Base-by-base conservation (phyloP, 2,329 filamentous ascomycete species). In the Leptographium flavum region DNA sequence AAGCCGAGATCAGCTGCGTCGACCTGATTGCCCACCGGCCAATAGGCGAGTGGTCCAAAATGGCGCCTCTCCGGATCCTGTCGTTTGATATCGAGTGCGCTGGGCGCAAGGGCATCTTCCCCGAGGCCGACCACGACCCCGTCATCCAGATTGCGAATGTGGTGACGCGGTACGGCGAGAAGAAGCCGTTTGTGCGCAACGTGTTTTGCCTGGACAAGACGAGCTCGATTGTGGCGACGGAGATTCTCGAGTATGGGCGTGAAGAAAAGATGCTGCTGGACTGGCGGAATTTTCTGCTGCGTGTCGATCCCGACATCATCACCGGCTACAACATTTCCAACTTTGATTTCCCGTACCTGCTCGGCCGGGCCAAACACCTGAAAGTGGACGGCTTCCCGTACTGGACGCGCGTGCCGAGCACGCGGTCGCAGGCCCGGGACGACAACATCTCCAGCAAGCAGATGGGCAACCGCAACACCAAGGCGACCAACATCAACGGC, bases 1-100 rank as follows among this genome's bases (percentile, higher is more conserved):
- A 98, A 64, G 92, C 90, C 13, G 74, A 81, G 53, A 76, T 94
- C 46, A 80, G 83, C 59, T 94, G 93, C 57, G 68, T 70, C 47
- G 81, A 96, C 55, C 68, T 98, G 9, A 79, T 95, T 50, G 80
- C 92, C 10, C 90, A 96, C 61, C 78, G 84, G 41, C 79, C 88
- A 2, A 83, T 92, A 53, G 90, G 88, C 17, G 88, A 96, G 59
- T 98, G 90, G 87, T 86, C 87, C 25, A 98, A 95, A 65, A 95
- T 96, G 81, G 92, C 93, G 0, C 92, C 92, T 0, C 69, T 98
- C 4, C 80, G 92, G 49, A 83, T 94, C 39, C 65, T 98, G 39
- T 96, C 92, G 5, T 96, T 98, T 57, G 92, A 98, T 75, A 98
- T 98, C 55, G 92, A 98, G 63, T 98, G 92, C 62, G 92, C 92